These are phyloP conservation scores for Calonectria pteridis DNA, from an alignment of 2,329 filamentous ascomycete genomes.

Conservation along the genomic window DNA sequence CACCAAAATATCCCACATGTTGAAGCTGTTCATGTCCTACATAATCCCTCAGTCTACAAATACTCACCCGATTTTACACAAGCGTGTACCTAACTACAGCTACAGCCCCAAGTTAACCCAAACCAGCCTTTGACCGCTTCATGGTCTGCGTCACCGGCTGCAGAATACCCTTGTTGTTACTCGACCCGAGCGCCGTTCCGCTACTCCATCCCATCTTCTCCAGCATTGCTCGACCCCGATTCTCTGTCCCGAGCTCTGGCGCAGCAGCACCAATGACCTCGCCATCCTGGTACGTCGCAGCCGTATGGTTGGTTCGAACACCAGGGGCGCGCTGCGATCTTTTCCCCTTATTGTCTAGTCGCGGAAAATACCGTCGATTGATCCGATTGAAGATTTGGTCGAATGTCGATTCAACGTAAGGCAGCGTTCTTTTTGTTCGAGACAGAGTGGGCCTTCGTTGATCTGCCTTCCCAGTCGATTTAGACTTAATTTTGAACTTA, in stretches of 20 bases:
- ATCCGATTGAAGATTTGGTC: constrained; percentile 51
- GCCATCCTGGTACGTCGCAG: constrained; percentile 77
- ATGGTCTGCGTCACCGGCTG: constrained; percentile 89
- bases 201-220: constrained; percentile 98
- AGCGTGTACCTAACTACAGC: background rate
- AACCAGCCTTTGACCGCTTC: constrained; percentile 85
- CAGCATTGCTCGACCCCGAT: constrained; percentile 87
- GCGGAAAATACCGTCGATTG: constrained; percentile 67
- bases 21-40: background rate
- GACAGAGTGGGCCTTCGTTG: constrained; percentile 82
- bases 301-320: constrained; percentile 33
- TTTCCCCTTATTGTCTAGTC: constrained; percentile 59
- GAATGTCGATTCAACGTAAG: constrained; percentile 70
- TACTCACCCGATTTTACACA: background rate
- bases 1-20: constrained; percentile 55
- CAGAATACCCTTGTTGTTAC: constrained; percentile 88
- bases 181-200: constrained; percentile 85
- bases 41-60: background rate
- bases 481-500: constrained; percentile 83
- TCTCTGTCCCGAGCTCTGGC: constrained; percentile 84
- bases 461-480: constrained; percentile 81
- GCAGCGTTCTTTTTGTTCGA: constrained; percentile 76
- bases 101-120: constrained; percentile 66
- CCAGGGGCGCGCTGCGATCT: constrained; percentile 47
- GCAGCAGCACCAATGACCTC: constrained; percentile 89